Conservation (phyloP, 1,284 basidiomycete genomes). For the Fomitopsis betulina region DNA sequence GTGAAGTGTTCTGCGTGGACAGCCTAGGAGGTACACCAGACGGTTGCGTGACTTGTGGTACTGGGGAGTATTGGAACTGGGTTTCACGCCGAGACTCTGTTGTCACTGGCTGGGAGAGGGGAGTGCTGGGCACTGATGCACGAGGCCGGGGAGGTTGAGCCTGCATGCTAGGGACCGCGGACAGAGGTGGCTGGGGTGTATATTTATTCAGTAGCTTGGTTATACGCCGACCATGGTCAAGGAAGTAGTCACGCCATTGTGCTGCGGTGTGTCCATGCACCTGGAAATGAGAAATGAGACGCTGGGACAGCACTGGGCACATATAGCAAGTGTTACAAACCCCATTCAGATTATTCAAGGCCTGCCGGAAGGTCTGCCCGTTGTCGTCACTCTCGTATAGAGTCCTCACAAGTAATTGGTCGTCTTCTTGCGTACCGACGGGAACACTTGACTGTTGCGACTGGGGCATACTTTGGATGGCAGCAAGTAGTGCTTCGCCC, state of each 20-base stretch:
- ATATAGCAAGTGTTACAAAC: conserved; percentile 22
- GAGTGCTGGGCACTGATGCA: not conserved
- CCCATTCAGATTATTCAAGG: conserved; percentile 38
- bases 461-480: too few relatives aligned
- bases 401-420: conserved; percentile 46
- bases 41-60: not conserved
- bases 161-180: not conserved
- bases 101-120: not conserved
- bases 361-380: conserved; percentile 36
- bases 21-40: not conserved
- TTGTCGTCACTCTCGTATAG: conserved; percentile 29
- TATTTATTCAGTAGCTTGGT: conserved; percentile 39
- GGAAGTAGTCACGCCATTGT: conserved; percentile 70
- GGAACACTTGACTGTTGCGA: conserved; percentile 38
- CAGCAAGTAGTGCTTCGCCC: too few relatives aligned
- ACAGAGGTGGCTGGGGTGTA: not conserved
- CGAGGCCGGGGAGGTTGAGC: not conserved
- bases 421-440: conserved; percentile 50
- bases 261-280: conserved; percentile 40
- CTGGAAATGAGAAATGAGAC: conserved; percentile 34
- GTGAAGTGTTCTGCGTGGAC: not conserved
- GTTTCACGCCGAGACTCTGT: not conserved
- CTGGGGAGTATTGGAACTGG: not conserved
- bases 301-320: not conserved
- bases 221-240: conserved; percentile 58